These are phyloP conservation scores for Trypanosoma caninum DNA, from an alignment of 208 protist genomes.

Conservation along the genomic window DNA sequence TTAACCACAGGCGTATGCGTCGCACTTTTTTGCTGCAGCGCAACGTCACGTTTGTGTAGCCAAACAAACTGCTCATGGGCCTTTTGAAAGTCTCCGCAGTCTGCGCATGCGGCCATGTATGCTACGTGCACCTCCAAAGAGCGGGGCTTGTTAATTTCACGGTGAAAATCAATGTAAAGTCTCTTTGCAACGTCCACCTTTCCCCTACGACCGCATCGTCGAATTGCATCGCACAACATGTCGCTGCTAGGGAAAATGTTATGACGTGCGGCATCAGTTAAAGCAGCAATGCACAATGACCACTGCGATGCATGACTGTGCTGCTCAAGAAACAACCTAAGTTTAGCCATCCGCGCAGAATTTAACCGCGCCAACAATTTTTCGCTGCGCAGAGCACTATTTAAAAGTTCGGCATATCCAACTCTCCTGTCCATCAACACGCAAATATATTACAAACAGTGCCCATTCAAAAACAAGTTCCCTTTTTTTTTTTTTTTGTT, in stretches of 20 bases:
- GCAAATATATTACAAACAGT: background rate
- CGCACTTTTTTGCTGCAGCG: slow-evolving; percentile 19
- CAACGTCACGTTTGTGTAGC: slow-evolving; percentile 34
- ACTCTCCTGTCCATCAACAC: slow-evolving; percentile 19
- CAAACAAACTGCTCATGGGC: slow-evolving; percentile 37
- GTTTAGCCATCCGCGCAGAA: slow-evolving; percentile 32
- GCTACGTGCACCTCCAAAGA: slow-evolving; percentile 45
- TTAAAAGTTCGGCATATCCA: slow-evolving; percentile 31
- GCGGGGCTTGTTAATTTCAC: slow-evolving; percentile 34
- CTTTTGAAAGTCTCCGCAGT: slow-evolving; percentile 41
- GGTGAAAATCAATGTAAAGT: slow-evolving; percentile 52
- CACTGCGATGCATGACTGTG: slow-evolving; percentile 57
- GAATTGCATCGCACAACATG: slow-evolving; percentile 52
- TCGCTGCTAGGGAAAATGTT: slow-evolving; percentile 41
- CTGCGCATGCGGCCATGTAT: slow-evolving; percentile 62
- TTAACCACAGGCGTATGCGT: slow-evolving; percentile 43
- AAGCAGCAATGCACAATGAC: slow-evolving; percentile 38
- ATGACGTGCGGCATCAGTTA: slow-evolving; percentile 43
- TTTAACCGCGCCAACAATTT: slow-evolving; percentile 28
- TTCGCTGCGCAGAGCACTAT: slow-evolving; percentile 42
- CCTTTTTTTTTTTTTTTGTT: slow-evolving; percentile 10
- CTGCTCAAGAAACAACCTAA: slow-evolving; percentile 44
- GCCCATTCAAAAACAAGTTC: slow-evolving; percentile 10
- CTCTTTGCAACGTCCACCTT: slow-evolving; percentile 33
- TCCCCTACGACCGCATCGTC: slow-evolving; percentile 41